phyloP scores from a whole-genome alignment of 495 filamentous ascomycete species.

The Hypoxylon fuscum region DNA sequence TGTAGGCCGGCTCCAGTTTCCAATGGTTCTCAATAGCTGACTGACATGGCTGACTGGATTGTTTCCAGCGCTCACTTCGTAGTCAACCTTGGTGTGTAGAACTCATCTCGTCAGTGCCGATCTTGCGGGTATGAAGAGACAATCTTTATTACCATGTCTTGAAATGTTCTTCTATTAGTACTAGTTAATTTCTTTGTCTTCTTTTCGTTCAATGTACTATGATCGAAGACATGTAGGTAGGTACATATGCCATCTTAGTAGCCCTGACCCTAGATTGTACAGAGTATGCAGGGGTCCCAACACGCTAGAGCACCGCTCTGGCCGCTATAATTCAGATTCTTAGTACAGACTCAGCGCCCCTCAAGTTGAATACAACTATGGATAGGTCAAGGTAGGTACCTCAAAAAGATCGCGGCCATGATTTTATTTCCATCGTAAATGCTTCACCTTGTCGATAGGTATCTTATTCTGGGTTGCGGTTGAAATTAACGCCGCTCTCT shows the following conservation, averaged over 20 bases:
- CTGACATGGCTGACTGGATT: slow-evolving; percentile 29
- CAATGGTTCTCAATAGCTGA: slow-evolving; percentile 29
- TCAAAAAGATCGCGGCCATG: neutral
- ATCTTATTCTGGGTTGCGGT: neutral
- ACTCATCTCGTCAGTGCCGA: neutral
- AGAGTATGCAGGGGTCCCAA: neutral
- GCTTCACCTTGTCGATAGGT: neutral
- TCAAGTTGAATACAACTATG: neutral
- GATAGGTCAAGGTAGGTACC: neutral
- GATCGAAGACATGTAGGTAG: too few relatives aligned
- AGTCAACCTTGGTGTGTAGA: slow-evolving; percentile 13
- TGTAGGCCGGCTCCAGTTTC: slow-evolving; percentile 36
- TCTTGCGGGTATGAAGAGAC: neutral
- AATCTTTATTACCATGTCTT: neutral
- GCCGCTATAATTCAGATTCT: neutral
- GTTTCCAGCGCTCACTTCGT: slow-evolving; percentile 19
- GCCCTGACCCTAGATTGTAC: too few relatives aligned
- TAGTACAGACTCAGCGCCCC: neutral
- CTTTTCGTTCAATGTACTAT: neutral
- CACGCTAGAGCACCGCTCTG: neutral
- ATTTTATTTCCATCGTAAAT: neutral
- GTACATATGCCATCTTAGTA: too few relatives aligned
- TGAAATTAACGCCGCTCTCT: neutral
- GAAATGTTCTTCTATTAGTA: neutral
- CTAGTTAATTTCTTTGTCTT: neutral